Base-by-base conservation (phyloP, 495 filamentous ascomycete genomes). In the Tuber brumale region DNA sequence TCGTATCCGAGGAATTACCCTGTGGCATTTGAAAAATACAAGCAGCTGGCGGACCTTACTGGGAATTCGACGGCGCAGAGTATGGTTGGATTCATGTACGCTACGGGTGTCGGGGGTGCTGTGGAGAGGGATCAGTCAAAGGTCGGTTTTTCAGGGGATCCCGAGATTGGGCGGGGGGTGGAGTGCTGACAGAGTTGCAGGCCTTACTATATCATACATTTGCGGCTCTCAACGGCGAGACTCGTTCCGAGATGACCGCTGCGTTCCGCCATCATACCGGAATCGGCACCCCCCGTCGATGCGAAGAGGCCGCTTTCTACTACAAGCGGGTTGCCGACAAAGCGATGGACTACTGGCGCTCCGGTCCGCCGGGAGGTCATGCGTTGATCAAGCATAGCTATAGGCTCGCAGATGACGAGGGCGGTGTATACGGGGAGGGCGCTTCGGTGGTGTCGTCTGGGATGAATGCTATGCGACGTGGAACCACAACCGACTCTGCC, bases 1-100 rank as follows among this genome's bases (percentile, higher is more conserved):
- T 90, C 93, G 9, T 88, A 97, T 83, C 94, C 95, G 4, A 88
- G 90, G 74, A 90, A 97, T 83, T 94, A 97, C 84, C 87, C 86
- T 71, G 88, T 90, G 72, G 93, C 96, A 0, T 97, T 97, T 83
- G 85, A 88, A 72, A 88, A 92, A 84, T 99, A 97, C 81, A 87
- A 92, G 74, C 86, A 90, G 72, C 87, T 98, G 10, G 93, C 96
- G 1, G 87, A 88, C 61, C 82, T 91, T 76, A 89, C 91, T 73
- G 96, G 95, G 39, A 98, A 99, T 83, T 90, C 87, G 81, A 94
- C 96, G 35, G 95, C 96, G 0, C 93, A 97, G 84, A 90, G 95
- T 84, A 97, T 98, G 94, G 81, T 99, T 48, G 96, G 95, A 3
- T 91, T 99, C 76, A 94, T 98, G 90, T 95, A 98, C 84, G 93